phyloP scores from a whole-genome alignment of 1,284 basidiomycete species.

The Polyporus tsugae region DNA sequence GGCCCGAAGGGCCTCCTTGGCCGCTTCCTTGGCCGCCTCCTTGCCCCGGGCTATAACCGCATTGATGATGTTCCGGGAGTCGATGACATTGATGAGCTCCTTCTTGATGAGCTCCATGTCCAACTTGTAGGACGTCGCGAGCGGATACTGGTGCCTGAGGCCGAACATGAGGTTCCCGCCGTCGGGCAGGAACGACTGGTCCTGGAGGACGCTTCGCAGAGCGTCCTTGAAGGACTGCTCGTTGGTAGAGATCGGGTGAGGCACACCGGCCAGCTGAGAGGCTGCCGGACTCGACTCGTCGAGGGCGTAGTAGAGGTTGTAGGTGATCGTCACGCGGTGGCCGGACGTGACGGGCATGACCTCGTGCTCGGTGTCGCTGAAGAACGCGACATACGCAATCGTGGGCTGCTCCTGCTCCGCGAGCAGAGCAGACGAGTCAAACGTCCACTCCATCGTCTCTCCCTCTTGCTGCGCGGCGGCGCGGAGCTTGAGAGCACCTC shows the following conservation, averaged over 20 bases:
- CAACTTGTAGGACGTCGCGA: neutral
- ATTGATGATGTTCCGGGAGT: too few relatives aligned
- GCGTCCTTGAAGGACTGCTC: constrained; percentile 21
- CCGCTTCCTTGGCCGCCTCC: neutral
- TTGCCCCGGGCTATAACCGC: too few relatives aligned
- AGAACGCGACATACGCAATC: constrained; percentile 50
- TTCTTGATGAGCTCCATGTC: neutral
- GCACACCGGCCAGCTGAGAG: neutral
- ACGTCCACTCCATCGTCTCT: constrained; percentile 27
- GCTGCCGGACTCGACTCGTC: neutral
- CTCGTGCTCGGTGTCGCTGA: constrained; percentile 56
- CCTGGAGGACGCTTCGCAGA: constrained; percentile 36
- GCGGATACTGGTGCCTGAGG: constrained; percentile 45
- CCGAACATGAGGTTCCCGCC: constrained; percentile 49
- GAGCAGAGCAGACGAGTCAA: constrained; percentile 44
- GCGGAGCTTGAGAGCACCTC: constrained; percentile 48
- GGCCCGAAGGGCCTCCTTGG: constrained; percentile 10
- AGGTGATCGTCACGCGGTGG: constrained; percentile 51
- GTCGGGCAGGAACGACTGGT: constrained; percentile 38
- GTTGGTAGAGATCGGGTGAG: neutral
- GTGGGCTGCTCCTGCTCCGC: constrained; percentile 8
- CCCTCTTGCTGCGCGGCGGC: constrained; percentile 34
- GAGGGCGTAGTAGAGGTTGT: constrained; percentile 44
- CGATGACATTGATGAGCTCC: too few relatives aligned
- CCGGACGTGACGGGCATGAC: constrained; percentile 50